A percentile compares a stretch with the other conserved stretches of the same genome.
Conservation (phyloP, 768 basidiomycete species). For the Rhizopogon rudus region DNA sequence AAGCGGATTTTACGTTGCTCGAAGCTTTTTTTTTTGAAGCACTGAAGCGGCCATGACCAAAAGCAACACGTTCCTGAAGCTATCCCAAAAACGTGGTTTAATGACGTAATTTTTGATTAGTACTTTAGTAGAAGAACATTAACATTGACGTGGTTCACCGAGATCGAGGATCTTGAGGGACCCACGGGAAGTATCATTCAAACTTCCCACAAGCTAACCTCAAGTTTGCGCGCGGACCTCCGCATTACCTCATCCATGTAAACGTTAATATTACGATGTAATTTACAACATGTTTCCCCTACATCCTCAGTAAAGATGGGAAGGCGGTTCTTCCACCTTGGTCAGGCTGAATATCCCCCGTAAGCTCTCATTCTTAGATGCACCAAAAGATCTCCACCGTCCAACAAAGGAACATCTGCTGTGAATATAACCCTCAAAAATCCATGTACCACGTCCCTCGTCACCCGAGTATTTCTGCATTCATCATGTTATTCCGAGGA, state of each 20-base stretch:
- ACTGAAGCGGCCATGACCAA: too few relatives aligned
- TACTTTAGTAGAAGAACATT: not conserved
- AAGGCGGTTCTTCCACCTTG: conserved; percentile 28
- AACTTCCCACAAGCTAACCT: not conserved
- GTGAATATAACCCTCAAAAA: conserved; percentile 52
- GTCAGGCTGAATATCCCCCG: conserved; percentile 57
- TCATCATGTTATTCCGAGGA: conserved; percentile 1
- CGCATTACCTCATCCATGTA: not conserved
- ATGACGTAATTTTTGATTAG: too few relatives aligned
- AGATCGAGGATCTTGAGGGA: not conserved
- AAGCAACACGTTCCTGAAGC: too few relatives aligned
- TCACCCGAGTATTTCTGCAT: conserved; percentile 36
- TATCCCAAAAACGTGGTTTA: too few relatives aligned
- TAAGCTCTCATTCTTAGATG: conserved; percentile 29
- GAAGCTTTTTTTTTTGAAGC: too few relatives aligned
- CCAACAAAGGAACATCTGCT: conserved; percentile 49
- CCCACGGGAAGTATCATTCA: not conserved
- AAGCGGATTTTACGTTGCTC: too few relatives aligned
- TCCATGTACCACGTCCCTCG: conserved; percentile 44
- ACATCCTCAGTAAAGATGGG: not conserved
- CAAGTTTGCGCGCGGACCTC: not conserved
- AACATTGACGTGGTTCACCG: too few relatives aligned
- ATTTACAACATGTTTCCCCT: not conserved
- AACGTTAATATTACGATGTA: not conserved
- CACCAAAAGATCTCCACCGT: conserved; percentile 40